Evolutionary conservation across 345 rosid genomes (phyloP).

Genomic region (Sisymbrium altissimum): DNA sequence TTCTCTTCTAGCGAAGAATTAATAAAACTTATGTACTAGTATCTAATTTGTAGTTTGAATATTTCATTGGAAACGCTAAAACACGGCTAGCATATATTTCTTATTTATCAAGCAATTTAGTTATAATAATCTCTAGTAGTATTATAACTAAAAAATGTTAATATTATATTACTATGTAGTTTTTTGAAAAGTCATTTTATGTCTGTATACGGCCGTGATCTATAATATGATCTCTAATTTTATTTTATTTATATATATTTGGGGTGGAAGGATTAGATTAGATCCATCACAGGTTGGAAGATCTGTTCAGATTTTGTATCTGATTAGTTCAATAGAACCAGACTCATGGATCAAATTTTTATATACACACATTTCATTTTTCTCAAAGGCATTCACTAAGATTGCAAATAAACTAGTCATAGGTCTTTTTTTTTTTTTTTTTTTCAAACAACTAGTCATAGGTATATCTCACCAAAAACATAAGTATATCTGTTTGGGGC

Average conservation of each 20-base stretch:
- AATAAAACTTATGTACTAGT: too few relatives aligned
- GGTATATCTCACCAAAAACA: not conserved
- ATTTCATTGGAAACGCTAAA: constrained; percentile 17
- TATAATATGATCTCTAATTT: constrained; percentile 5
- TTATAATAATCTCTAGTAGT: constrained; percentile 1
- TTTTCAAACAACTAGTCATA: not conserved
- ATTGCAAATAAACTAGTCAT: not conserved
- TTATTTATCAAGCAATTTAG: not conserved
- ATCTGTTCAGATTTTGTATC: constrained; percentile 33
- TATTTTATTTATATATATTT: not conserved
- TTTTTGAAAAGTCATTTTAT: constrained; percentile 28
- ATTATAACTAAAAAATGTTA: not conserved
- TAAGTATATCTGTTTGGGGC: not conserved
- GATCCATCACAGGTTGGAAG: constrained; percentile 33
- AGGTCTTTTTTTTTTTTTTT: too few relatives aligned
- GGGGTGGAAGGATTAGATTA: constrained; percentile 21
- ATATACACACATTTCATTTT: not conserved
- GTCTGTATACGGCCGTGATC: constrained; percentile 29
- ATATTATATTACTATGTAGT: not conserved
- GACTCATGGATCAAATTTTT: constrained; percentile 9
- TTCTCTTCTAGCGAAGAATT: not conserved
- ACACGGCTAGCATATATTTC: not conserved
- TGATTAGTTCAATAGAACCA: constrained; percentile 19
- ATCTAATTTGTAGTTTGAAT: constrained; percentile 21
- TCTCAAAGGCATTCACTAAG: not conserved